Evolutionary conservation across 805 yeast genomes (phyloP).

Genomic region (Candida wancherniae): DNA sequence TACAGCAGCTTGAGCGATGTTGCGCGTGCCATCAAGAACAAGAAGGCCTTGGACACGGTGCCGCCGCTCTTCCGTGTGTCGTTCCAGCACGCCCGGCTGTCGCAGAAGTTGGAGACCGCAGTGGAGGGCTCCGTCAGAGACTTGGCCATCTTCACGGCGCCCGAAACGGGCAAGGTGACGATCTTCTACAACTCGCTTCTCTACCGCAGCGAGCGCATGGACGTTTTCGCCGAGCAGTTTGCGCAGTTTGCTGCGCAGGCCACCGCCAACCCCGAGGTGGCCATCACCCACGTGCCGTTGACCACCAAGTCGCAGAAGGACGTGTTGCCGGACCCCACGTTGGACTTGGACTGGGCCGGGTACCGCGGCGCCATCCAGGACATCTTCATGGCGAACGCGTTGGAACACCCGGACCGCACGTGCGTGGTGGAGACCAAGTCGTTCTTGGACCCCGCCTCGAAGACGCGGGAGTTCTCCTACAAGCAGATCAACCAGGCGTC

Average conservation of each 20-base stretch:
- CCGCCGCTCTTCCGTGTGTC: constrained; percentile 64
- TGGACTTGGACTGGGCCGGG: constrained; percentile 82
- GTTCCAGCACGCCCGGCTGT: constrained; percentile 42
- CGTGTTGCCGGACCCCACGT: constrained; percentile 81
- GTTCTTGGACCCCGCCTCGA: constrained; percentile 47
- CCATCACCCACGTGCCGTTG: constrained; percentile 60
- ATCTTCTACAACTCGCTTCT: constrained; percentile 73
- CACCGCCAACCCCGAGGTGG: constrained; percentile 33
- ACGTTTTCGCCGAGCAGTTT: constrained; percentile 69
- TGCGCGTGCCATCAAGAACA: constrained; percentile 44
- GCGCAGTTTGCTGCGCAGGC: constrained; percentile 41
- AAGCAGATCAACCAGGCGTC: constrained; percentile 89
- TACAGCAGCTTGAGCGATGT: constrained; percentile 49
- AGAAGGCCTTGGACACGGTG: constrained; percentile 47
- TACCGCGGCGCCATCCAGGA: constrained; percentile 96
- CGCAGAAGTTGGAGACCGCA: constrained; percentile 41
- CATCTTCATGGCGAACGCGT: constrained; percentile 85
- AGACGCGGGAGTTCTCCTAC: constrained; percentile 74
- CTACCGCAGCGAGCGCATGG: constrained; percentile 65
- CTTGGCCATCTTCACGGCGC: constrained; percentile 46
- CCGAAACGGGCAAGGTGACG: constrained; percentile 29
- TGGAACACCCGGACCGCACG: constrained; percentile 73
- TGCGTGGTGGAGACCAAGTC: constrained; percentile 92
- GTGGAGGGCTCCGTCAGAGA: constrained; percentile 59
- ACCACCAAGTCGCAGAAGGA: constrained; percentile 60